A percentile compares a stretch with the other conserved stretches of the same genome.
phyloP scores from a whole-genome alignment of 306 rosid species.

The Pyrus betulifolia region DNA sequence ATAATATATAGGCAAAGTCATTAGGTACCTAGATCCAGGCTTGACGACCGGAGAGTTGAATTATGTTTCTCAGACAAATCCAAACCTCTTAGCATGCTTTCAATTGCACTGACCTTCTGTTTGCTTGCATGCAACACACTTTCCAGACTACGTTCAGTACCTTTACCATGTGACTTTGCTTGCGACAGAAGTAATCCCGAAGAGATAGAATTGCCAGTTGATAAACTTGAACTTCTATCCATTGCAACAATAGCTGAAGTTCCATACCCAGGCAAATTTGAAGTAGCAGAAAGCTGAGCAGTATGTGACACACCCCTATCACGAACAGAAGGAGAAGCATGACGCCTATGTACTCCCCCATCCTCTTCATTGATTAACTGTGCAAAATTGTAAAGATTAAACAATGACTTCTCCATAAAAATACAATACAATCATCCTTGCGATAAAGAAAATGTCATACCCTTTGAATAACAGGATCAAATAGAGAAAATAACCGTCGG shows the following conservation, averaged over 20 bases:
- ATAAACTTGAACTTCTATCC: conserved; percentile 85
- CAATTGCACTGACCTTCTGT: conserved; percentile 96
- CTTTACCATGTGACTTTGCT: conserved; percentile 63
- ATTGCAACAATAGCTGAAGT: conserved; percentile 98
- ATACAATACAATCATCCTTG: conserved; percentile 20
- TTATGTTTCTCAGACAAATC: conserved; percentile 75
- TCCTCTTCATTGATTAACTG: conserved; percentile 99
- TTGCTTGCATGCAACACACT: conserved; percentile 93
- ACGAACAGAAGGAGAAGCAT: conserved; percentile 85
- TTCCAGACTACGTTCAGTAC: conserved; percentile 83
- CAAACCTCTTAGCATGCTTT: conserved; percentile 99
- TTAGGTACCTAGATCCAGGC: conserved; percentile 97
- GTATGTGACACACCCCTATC: conserved; percentile 66
- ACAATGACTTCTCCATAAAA: neutral
- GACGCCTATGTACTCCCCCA: conserved; percentile 89
- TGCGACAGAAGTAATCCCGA: conserved; percentile 69
- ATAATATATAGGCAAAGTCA: conserved; percentile 25
- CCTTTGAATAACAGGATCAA: conserved; percentile 96
- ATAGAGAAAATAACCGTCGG: conserved; percentile 68
- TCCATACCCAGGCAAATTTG: conserved; percentile 89
- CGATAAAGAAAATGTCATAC: conserved; percentile 34
- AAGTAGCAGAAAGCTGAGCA: conserved; percentile 57
- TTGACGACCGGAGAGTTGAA: conserved; percentile 67
- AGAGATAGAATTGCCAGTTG: conserved; percentile 70
- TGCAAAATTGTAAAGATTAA: conserved; percentile 13